Base-by-base conservation (phyloP, 257 asterid genomes). In the Apocynum venetum region DNA sequence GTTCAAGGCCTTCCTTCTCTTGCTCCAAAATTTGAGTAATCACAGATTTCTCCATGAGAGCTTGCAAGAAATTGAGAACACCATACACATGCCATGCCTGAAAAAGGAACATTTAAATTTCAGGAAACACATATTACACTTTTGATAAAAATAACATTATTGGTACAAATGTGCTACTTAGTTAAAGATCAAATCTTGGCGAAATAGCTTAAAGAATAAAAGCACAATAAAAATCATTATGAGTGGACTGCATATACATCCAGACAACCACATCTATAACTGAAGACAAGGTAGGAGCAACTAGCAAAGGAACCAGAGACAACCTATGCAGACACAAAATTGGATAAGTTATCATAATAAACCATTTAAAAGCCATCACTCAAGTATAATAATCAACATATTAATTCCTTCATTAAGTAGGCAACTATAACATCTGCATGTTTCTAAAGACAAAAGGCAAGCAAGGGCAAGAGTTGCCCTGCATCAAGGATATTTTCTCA, bases 51-150 rank as follows among this genome's bases (percentile, higher is more conserved):
- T 96, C 99, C 78, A 93, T 92, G 12, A 96, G 97, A 53, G 99
- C 99, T 93, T 90, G 97, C 74, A 93, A 78, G 83, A 80, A 93
- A 79, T 93, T 96, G 80, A 96, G 98, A 77, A 96, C 97, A 71
- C 99, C 98, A 68, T 88, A 96, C 71, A 96, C 99, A 80, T 91
- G 87, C 99, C 99, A 96, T 3, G 97, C 97, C 98, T 93, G 86
- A 51, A 43, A 84, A 78, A 55, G 12, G 76, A 72, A 77, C 41
- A 59, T 4, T 78, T 71, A 7, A 41, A 55, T 46, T 4, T 43
- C 8, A 40, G 52, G 11, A 38, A 10, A 71, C 71, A 65, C 19
- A 56, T 5, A 14, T 59, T 69, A 49, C 1, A 46, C 55, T 25
- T 43, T 7, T 66, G 12, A 4, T 19, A 41, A 40, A 25, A 66